Conservation (phyloP, 495 filamentous ascomycete genomes). For the Tuber microsphaerosporum region DNA sequence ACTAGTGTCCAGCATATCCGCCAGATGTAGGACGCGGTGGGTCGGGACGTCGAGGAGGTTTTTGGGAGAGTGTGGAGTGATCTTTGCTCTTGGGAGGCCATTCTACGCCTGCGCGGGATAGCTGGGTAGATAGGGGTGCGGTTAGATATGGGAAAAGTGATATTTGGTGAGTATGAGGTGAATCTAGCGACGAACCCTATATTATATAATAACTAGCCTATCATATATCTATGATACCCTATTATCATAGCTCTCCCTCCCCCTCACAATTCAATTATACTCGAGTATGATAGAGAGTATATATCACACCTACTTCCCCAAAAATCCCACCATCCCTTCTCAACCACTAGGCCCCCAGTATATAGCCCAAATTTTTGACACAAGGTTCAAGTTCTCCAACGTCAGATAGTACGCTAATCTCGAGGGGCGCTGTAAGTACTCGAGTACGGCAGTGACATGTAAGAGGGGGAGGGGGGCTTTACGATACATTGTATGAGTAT, state of each 20-base stretch:
- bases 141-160: neutral
- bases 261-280: neutral
- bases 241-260: neutral
- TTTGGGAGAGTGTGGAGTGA: neutral
- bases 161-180: constrained; percentile 5
- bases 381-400: no score
- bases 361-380: no score
- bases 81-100: neutral
- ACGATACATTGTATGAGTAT: no score
- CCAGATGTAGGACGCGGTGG: constrained; percentile 55
- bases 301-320: neutral
- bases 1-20: constrained; percentile 86
- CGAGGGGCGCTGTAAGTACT: no score
- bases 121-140: constrained; percentile 13
- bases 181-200: constrained; percentile 70
- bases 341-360: constrained; percentile 50
- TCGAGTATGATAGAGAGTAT: neutral
- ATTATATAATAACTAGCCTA: constrained; percentile 76
- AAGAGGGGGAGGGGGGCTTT: no score
- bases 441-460: no score
- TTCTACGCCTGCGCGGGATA: constrained; percentile 61
- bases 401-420: no score
- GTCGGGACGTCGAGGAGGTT: constrained; percentile 58
- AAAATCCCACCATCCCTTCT: constrained; percentile 47
- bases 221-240: neutral